Evolutionary conservation across 257 asterid species (phyloP).

Genomic region (Jaltomata sinuosa): DNA sequence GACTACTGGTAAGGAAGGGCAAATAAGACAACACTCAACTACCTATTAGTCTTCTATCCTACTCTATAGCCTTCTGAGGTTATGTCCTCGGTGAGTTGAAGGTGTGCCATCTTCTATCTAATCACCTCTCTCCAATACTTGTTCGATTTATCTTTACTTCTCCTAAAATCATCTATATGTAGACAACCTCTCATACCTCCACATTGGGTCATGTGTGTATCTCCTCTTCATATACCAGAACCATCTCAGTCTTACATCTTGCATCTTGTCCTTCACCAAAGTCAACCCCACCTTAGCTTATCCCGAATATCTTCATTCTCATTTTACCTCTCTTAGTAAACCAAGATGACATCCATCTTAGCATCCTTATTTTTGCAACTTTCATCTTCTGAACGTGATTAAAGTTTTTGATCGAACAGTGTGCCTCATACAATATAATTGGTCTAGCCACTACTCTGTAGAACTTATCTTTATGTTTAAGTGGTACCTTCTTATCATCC

Average conservation of each 20-base stretch:
- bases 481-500: not conserved
- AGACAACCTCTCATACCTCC: not conserved
- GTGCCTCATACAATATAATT: not conserved
- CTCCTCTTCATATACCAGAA: not conserved
- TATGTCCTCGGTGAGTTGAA: not conserved
- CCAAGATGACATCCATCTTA: not conserved
- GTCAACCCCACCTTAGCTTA: fast-evolving
- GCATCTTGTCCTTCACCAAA: not conserved
- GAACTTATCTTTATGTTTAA: not conserved
- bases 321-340: not conserved
- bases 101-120: not conserved
- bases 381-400: not conserved
- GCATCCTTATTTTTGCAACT: not conserved
- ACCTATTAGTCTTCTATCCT: not conserved
- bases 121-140: not conserved
- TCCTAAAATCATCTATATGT: not conserved
- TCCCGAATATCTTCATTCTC: not conserved
- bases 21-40: not conserved
- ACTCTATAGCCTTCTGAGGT: not conserved
- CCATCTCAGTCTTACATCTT: not conserved
- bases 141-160: not conserved
- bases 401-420: not conserved
- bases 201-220: not conserved
- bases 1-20: not conserved
- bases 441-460: not conserved